A percentile compares a stretch with the other conserved stretches of the same genome.
Evolutionary conservation across 1,284 basidiomycete genomes (phyloP).

Genomic region (Boletus chippewaensis): DNA sequence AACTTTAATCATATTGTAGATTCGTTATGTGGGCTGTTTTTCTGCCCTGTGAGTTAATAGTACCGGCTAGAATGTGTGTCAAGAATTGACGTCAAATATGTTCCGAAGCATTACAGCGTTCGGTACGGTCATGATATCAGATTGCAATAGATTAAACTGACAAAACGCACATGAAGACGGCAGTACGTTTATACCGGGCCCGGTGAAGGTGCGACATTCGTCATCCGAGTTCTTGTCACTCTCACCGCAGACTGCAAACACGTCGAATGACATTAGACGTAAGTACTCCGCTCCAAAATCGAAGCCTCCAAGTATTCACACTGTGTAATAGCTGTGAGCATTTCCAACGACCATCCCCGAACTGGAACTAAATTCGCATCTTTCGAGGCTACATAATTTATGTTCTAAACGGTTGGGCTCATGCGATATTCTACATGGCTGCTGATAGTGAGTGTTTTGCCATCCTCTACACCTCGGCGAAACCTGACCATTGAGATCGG

Average conservation of each 20-base stretch:
- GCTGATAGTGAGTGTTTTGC: not conserved
- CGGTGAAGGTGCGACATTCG: not conserved
- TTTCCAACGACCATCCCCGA: not conserved
- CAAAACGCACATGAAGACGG: not conserved
- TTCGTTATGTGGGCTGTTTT: too few relatives aligned
- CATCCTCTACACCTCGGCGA: too few relatives aligned
- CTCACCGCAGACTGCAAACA: too few relatives aligned
- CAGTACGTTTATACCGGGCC: conserved; percentile 1
- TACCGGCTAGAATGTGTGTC: not conserved
- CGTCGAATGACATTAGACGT: not conserved
- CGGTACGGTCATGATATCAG: not conserved
- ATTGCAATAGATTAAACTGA: not conserved
- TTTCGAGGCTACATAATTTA: not conserved
- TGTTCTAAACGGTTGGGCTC: not conserved
- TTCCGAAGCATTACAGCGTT: not conserved
- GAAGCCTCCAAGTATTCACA: not conserved
- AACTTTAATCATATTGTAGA: too few relatives aligned
- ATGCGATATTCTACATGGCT: not conserved
- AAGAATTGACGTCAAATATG: not conserved
- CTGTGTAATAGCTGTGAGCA: conserved; percentile 2
- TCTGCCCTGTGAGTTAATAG: too few relatives aligned
- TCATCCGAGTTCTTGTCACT: too few relatives aligned
- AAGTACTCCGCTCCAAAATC: not conserved
- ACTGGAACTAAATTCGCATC: not conserved
- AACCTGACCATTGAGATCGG: not conserved